Evolutionary conservation across 805 yeast species (phyloP).

Genomic region (Candida caryicola): DNA sequence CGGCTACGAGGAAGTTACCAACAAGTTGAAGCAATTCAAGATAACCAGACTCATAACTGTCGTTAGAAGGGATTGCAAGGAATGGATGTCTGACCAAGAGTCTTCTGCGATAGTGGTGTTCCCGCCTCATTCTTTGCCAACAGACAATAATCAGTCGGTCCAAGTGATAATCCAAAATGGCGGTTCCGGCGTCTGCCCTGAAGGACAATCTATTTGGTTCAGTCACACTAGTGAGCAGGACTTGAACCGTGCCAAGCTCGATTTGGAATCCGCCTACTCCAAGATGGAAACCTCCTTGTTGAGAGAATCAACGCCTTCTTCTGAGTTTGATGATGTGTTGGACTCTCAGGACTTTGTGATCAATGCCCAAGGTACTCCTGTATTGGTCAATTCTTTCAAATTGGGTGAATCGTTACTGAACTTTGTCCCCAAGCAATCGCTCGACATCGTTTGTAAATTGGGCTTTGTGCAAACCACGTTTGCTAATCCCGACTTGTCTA

Average conservation of each 20-base stretch:
- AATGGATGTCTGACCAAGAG: constrained; percentile 89
- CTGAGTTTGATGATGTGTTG: constrained; percentile 44
- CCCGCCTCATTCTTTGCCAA: constrained; percentile 77
- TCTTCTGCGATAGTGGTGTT: constrained; percentile 85
- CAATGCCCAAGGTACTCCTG: constrained; percentile 53
- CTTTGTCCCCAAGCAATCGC: constrained; percentile 76
- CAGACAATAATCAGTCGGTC: constrained; percentile 66
- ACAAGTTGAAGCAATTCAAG: constrained; percentile 44
- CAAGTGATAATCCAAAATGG: constrained; percentile 87
- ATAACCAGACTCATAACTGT: constrained; percentile 76
- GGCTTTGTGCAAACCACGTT: constrained; percentile 40
- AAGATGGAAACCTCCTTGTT: constrained; percentile 78
- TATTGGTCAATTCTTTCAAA: constrained; percentile 70
- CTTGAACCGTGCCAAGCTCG: constrained; percentile 65
- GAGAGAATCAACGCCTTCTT: constrained; percentile 64
- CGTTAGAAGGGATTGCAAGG: constrained; percentile 82
- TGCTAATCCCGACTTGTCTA: constrained; percentile 37
- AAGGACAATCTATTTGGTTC: constrained; percentile 89
- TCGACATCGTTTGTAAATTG: constrained; percentile 41
- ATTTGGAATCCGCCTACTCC: constrained; percentile 74
- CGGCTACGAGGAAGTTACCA: constrained; percentile 44
- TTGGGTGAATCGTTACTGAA: constrained; percentile 82
- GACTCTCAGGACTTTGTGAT: constrained; percentile 34
- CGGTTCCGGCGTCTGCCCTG: constrained; percentile 82
- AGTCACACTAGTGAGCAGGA: constrained; percentile 69